Base-by-base conservation (phyloP, 768 basidiomycete genomes). In the Lenzites betulinus region DNA sequence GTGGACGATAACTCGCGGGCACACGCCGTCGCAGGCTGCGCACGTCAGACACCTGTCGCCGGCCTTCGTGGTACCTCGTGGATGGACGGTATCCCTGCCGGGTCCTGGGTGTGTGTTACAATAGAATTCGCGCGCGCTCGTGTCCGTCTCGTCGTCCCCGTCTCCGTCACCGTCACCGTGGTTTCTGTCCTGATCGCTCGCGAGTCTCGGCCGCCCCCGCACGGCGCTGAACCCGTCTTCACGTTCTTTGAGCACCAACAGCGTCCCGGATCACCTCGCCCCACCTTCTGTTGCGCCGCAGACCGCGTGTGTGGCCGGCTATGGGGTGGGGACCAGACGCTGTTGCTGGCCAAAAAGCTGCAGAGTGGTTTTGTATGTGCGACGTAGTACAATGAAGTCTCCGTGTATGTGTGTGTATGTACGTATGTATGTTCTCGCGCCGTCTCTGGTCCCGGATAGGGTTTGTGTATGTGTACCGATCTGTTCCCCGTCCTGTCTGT, bases 241-340 rank as follows among this genome's bases (percentile, higher is more conserved):
- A 54, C 26, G 64, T 60, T 63, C 59, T 66, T 69, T 69, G 67
- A 58, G 64, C 67, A 69, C 62, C 59, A 69, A 69, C 60, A 44
- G 51, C 61, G 62, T 66, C 53, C n/a, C 54, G 26, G 30, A 33
- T 5, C 4, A 44, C 46, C 26, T 39, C 3, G 48, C 33, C 55
- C 47, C 26, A 33, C 36, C 6, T 23, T 23, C 46, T 28, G 46
- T 28, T 25, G 7, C 47, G 39, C 55, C 44, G 28, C 22, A 48
- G 25, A n/a, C 25, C 44, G 25, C 25, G 23, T 39, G 13, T 39
- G 43, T 18, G 51, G 23, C 44, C 36, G 43, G 33, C 43, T 33
- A 46, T 38, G 44, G 38, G 50, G 61, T 41, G 52, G 61, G 26
- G 54, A 33, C 38, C 42, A 55, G 59, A 60, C 35, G 54, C 55